Conservation (phyloP, 2,329 filamentous ascomycete genomes). For the Claviceps fusiformis region DNA sequence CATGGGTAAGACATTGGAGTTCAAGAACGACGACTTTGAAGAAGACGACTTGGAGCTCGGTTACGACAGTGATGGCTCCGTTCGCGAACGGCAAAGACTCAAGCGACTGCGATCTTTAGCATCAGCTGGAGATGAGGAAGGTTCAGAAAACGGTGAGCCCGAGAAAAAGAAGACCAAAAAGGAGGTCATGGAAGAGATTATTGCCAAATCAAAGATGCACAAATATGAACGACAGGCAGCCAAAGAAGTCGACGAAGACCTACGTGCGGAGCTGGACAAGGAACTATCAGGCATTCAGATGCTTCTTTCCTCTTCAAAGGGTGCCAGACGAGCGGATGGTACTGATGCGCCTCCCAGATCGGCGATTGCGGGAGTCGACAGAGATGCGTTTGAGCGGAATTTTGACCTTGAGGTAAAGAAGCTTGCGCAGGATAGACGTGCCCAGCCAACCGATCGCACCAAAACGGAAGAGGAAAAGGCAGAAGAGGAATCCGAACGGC, state of each 20-base stretch:
- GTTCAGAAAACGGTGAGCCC: conserved; percentile 41
- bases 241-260: conserved; percentile 86
- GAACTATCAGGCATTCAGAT: conserved; percentile 64
- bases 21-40: conserved; percentile 63
- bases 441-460: conserved; percentile 72
- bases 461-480: conserved; percentile 83
- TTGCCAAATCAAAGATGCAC: conserved; percentile 90
- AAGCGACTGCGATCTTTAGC: conserved; percentile 40
- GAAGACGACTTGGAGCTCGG: conserved; percentile 56
- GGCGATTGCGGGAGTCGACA: conserved; percentile 41
- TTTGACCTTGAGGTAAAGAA: conserved; percentile 78
- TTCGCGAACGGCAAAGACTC: conserved; percentile 38
- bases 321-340: conserved; percentile 23
- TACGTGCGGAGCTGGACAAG: conserved; percentile 73
- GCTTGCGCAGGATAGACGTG: conserved; percentile 70
- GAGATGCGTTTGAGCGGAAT: conserved; percentile 62
- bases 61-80: conserved; percentile 42
- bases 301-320: conserved; percentile 44
- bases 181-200: conserved; percentile 95
- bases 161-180: conserved; percentile 89
- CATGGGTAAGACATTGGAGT: conserved; percentile 58
- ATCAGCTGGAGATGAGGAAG: conserved; percentile 32
- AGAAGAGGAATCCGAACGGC: conserved; percentile 59
- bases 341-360: conserved; percentile 11
- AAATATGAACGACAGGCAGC: conserved; percentile 87